Evolutionary conservation across 768 basidiomycete species (phyloP), one percentile per base, ranked within the genome.

Genomic region (Phylloporus sp.): DNA sequence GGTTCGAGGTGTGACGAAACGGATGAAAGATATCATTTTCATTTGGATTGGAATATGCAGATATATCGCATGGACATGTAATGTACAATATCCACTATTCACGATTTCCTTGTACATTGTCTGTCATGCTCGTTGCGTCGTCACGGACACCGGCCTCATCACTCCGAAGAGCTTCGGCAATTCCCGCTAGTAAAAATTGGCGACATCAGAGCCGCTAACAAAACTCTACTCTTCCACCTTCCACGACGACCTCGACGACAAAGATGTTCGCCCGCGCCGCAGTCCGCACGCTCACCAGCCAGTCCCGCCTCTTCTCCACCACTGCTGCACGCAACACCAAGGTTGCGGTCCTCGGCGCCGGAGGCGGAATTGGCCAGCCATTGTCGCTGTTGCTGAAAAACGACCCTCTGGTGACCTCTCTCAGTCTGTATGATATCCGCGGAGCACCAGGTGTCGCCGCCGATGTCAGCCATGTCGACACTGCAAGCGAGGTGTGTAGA

Each of bases 321-420:
- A 83, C 84, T 20, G 73, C 79, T 21, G 63, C 81, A 36, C 79
- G 82, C 60, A 78, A 77, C 54, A 84, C 83, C 56, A 94, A 93
- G 75, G 95, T 96, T 67, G 88, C 89, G 41, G 94, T 99, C 50
- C 89, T 96, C 67, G 95, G 95, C 60, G 96, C 96, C 52, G 95
- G 91, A 61, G 95, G 95, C 78, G 95, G 95, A 70, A 98, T 98
- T 68, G 95, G 95, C 67, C 95, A 98, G 70, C 94, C 95, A 63
- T 75, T 97, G 60, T 95, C 92, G 38, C 74, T 98, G 53, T 46
- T 62, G 46, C 82, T 97, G 67, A 97, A 98, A 78, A 80, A 73
- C 56, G 88, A 99, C 76, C 91, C 91, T 34, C 74, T 93, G 57
- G 88, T 96, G 66, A 81, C 81, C 44, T 80, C 84, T 53, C 72